Evolutionary conservation across 257 asterid genomes (phyloP).

Genomic region (Anisodus tanguticus): DNA sequence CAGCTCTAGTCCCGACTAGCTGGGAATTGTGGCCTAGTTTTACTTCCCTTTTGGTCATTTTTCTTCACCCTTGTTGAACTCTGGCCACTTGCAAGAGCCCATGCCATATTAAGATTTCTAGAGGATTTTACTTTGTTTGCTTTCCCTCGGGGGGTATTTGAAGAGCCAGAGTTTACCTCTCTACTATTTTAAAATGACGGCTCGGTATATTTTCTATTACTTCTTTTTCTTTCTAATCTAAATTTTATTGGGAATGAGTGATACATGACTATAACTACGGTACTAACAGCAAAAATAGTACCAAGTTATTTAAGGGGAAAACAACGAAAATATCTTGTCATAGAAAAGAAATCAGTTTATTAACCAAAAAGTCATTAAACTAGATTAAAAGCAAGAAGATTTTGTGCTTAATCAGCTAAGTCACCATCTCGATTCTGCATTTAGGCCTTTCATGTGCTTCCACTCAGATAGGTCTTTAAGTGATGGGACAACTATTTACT

Average conservation of each 20-base stretch:
- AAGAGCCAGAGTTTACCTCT: constrained; percentile 21
- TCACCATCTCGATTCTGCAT: no score
- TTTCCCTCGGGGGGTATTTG: constrained; percentile 31
- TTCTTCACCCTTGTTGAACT: neutral
- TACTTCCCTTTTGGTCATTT: neutral
- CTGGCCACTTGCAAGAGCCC: neutral
- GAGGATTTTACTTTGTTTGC: constrained; percentile 32
- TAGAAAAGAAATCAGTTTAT: neutral
- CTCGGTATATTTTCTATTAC: neutral
- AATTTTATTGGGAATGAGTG: neutral
- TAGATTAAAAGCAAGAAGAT: neutral
- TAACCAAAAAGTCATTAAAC: neutral
- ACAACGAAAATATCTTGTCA: neutral
- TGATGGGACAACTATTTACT: no score
- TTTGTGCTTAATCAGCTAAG: no score
- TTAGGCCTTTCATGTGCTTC: no score
- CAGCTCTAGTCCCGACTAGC: neutral
- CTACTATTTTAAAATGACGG: constrained; percentile 26
- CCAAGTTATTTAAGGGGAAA: neutral
- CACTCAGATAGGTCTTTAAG: no score
- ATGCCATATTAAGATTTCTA: constrained; percentile 33
- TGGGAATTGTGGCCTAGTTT: constrained; percentile 23
- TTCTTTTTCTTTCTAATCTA: neutral
- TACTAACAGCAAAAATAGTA: neutral
- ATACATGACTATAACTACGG: neutral